Evolutionary conservation across 768 basidiomycete genomes (phyloP).

Genomic region (Trametes cingulata): DNA sequence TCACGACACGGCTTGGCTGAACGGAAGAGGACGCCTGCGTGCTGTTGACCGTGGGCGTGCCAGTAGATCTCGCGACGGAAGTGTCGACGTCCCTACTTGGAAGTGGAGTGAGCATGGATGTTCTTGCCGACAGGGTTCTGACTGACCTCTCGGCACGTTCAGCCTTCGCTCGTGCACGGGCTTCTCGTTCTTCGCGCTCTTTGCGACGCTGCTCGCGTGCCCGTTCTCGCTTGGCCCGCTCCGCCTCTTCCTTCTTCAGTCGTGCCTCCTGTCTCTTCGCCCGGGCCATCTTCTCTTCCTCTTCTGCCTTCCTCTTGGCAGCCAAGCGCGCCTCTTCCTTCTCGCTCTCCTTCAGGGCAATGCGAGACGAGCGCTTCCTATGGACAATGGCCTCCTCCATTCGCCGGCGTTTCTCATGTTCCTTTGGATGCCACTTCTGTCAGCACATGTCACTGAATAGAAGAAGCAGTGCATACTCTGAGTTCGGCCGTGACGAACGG

Average conservation of each 20-base stretch:
- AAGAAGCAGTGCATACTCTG: constrained; percentile 44
- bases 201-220: constrained; percentile 54
- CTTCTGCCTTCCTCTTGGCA: constrained; percentile 62
- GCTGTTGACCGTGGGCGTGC: constrained; percentile 15
- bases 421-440: constrained; percentile 38
- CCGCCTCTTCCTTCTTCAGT: constrained; percentile 40
- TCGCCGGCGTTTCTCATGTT: constrained; percentile 59
- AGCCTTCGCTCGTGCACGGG: constrained; percentile 33
- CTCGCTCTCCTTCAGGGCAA: constrained; percentile 79
- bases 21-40: constrained; percentile 21
- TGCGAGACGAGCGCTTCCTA: constrained; percentile 89
- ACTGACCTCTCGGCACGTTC: constrained; percentile 21
- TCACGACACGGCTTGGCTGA: constrained; percentile 31
- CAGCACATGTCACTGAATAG: background rate
- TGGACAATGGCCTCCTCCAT: constrained; percentile 77
- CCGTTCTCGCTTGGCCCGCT: constrained; percentile 49
- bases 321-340: constrained; percentile 69
- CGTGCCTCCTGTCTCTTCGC: constrained; percentile 50
- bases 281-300: constrained; percentile 66
- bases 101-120: background rate
- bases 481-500: constrained; percentile 71
- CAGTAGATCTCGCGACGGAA: constrained; percentile 6
- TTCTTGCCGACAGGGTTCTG: background rate
- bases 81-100: constrained; percentile 6
- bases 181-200: constrained; percentile 46